phyloP scores from a whole-genome alignment of 306 rosid genomes.

The Astragalus membranaceus region DNA sequence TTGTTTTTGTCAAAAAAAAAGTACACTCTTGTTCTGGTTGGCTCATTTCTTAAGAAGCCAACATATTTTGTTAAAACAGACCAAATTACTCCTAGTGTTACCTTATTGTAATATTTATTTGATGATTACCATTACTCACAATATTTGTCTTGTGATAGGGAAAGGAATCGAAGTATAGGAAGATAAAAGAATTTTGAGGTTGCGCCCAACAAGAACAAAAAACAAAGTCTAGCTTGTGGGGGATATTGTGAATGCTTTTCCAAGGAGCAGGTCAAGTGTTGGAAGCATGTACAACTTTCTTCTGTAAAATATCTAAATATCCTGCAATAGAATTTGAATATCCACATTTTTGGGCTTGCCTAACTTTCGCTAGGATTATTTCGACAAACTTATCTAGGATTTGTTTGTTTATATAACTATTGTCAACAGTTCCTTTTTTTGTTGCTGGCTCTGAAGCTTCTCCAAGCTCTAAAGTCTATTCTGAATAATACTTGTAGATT shows the following conservation, averaged over 20 bases:
- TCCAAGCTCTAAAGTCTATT: too few relatives aligned
- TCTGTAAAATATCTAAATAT: not conserved
- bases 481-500: too few relatives aligned
- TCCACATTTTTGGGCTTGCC: slow-evolving; percentile 11
- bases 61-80: too few relatives aligned
- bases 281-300: slow-evolving; percentile 7
- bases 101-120: not conserved
- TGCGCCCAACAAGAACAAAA: not conserved
- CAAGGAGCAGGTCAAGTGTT: slow-evolving; percentile 4
- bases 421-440: slow-evolving; percentile 20
- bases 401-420: slow-evolving; percentile 21
- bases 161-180: slow-evolving; percentile 27
- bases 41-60: too few relatives aligned
- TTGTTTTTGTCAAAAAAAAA: too few relatives aligned
- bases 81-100: not conserved
- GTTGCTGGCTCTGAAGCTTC: too few relatives aligned
- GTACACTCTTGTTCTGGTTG: too few relatives aligned
- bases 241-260: slow-evolving; percentile 7
- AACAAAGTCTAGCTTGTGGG: not conserved
- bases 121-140: not conserved
- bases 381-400: slow-evolving; percentile 21
- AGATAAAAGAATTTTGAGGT: slow-evolving; percentile 14
- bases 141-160: slow-evolving; percentile 31
- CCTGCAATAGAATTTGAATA: not conserved
- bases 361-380: slow-evolving; percentile 22